Conservation (phyloP, 371 early-diverging fungal genomes). For the Syncephalastrum sp. region DNA sequence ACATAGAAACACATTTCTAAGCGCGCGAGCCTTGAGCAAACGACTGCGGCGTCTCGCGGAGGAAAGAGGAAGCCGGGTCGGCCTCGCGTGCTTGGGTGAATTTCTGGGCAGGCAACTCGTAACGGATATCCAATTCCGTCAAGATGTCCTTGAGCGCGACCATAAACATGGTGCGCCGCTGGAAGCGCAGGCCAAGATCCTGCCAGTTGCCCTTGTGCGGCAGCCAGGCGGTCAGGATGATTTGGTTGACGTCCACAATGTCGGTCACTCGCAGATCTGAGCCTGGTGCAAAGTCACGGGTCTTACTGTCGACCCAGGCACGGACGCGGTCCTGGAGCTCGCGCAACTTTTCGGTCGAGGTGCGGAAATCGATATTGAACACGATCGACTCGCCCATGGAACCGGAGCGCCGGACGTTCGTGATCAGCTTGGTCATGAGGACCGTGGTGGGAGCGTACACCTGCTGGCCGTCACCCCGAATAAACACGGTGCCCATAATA, state of each 20-base stretch:
- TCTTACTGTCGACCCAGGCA: slow-evolving; percentile 57
- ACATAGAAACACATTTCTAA: too few species aligned
- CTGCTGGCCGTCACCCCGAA: slow-evolving; percentile 64
- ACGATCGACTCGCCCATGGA: slow-evolving; percentile 59
- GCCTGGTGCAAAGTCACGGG: slow-evolving; percentile 61
- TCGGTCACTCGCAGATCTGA: slow-evolving; percentile 59
- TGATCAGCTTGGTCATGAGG: slow-evolving; percentile 65
- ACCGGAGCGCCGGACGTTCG: slow-evolving; percentile 73
- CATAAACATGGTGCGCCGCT: slow-evolving; percentile 62
- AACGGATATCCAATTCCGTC: slow-evolving; percentile 55
- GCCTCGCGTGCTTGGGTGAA: slow-evolving; percentile 3
- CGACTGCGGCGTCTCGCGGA: too few species aligned
- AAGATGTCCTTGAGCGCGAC: slow-evolving; percentile 57
- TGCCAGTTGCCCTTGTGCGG: slow-evolving; percentile 78
- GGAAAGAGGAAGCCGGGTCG: too few species aligned
- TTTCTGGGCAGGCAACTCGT: slow-evolving; percentile 51
- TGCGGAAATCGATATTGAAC: slow-evolving; percentile 65
- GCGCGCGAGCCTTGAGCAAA: too few species aligned
- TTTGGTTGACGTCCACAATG: slow-evolving; percentile 51
- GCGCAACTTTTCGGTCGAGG: slow-evolving; percentile 54
- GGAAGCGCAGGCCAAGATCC: slow-evolving; percentile 63
- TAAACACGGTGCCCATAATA: slow-evolving; percentile 68
- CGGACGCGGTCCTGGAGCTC: slow-evolving; percentile 51
- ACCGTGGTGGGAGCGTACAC: slow-evolving; percentile 72
- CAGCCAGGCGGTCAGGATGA: slow-evolving; percentile 56